Evolutionary conservation across 441 rosid genomes (phyloP).

Genomic region (Gossypium schwendimanii): DNA sequence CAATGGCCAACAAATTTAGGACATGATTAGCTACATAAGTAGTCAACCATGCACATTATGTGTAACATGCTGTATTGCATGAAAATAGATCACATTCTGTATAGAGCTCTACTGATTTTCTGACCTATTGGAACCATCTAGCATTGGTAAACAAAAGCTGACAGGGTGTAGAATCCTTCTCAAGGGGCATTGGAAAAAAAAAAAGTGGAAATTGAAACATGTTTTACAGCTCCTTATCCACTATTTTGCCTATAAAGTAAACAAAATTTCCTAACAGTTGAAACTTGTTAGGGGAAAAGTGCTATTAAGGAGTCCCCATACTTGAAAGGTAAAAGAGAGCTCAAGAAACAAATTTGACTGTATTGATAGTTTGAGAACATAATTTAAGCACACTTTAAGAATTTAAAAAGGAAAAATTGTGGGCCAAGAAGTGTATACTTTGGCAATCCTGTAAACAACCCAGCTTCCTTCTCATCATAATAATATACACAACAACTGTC

Average conservation of each 20-base stretch:
- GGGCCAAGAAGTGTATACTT: constrained; percentile 37
- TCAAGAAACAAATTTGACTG: too few species aligned
- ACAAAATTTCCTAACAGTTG: too few species aligned
- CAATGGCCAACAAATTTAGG: background rate
- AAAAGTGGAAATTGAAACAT: too few species aligned
- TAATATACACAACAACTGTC: constrained; percentile 77
- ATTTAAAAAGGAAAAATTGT: background rate
- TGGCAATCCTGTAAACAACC: constrained; percentile 65
- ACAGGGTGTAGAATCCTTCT: too few species aligned
- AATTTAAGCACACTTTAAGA: background rate
- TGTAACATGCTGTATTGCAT: background rate
- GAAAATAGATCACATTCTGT: background rate
- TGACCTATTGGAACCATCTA: background rate
- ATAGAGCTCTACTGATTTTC: background rate
- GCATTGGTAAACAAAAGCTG: background rate
- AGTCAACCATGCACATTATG: background rate
- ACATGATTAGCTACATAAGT: background rate
- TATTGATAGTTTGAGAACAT: too few species aligned
- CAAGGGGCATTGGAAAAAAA: too few species aligned
- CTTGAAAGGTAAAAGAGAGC: too few species aligned
- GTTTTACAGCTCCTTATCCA: too few species aligned
- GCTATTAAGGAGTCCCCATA: too few species aligned
- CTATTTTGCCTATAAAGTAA: too few species aligned
- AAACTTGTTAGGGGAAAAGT: too few species aligned
- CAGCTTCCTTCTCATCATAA: constrained; percentile 85